phyloP scores from a whole-genome alignment of 495 filamentous ascomycete genomes.

The Penicillium waksmanii region DNA sequence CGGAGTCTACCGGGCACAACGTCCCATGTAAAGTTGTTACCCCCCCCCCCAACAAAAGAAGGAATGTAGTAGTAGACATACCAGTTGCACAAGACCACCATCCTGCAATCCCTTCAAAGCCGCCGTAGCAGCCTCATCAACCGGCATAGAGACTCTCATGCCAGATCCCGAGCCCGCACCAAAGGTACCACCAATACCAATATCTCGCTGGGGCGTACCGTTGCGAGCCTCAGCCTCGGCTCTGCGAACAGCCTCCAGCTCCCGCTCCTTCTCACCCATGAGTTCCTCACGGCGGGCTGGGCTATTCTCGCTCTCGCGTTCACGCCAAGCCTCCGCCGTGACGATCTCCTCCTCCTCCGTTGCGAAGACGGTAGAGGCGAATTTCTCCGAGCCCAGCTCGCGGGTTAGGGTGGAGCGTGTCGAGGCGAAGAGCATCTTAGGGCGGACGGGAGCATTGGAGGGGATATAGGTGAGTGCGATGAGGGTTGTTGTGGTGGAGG shows the following conservation, averaged over 20 bases:
- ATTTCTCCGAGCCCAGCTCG: constrained; percentile 88
- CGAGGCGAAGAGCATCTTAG: constrained; percentile 94
- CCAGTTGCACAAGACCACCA: constrained; percentile 77
- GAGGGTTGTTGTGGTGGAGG: constrained; percentile 53
- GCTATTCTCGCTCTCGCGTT: constrained; percentile 66
- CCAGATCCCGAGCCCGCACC: constrained; percentile 53
- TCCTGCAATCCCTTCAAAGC: constrained; percentile 64
- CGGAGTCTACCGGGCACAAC: background rate
- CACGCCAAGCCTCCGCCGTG: constrained; percentile 71
- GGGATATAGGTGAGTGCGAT: constrained; percentile 89
- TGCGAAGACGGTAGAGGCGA: constrained; percentile 79
- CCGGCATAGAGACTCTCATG: constrained; percentile 63
- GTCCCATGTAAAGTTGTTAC: background rate
- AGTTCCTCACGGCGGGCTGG: constrained; percentile 58
- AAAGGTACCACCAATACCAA: constrained; percentile 63
- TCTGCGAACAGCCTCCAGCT: constrained; percentile 73
- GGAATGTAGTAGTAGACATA: constrained; percentile 44
- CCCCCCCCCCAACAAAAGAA: background rate
- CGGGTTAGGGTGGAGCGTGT: constrained; percentile 82
- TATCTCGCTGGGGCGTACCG: constrained; percentile 66
- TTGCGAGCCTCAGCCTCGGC: constrained; percentile 78
- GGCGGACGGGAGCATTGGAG: constrained; percentile 82
- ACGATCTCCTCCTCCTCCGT: constrained; percentile 69
- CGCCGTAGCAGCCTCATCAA: constrained; percentile 68
- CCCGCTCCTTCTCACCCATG: constrained; percentile 86